A percentile compares a stretch with the other conserved stretches of the same genome.
These are phyloP conservation scores for Microbotryum scabiosae DNA, from an alignment of 1,284 basidiomycete genomes.

Conservation along the genomic window DNA sequence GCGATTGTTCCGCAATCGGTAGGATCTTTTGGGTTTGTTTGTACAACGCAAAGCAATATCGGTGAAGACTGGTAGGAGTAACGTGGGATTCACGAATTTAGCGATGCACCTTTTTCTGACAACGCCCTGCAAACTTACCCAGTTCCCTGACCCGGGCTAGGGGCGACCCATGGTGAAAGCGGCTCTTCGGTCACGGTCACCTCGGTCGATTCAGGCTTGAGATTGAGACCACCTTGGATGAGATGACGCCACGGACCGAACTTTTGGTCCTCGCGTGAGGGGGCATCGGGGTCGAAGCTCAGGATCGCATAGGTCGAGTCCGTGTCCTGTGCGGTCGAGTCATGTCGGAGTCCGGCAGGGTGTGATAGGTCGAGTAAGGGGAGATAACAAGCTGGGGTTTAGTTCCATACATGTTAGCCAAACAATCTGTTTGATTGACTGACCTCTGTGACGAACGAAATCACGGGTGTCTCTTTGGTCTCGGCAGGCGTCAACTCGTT, in stretches of 20 bases:
- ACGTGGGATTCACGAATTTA: no score
- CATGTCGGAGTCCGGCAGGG: not conserved
- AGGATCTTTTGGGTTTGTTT: constrained; percentile 47
- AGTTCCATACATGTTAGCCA: not conserved
- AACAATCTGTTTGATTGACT: not conserved
- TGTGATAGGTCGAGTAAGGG: no score
- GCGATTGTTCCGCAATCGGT: constrained; percentile 44
- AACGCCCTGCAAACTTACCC: constrained; percentile 36
- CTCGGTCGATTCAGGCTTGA: not conserved
- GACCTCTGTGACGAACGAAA: constrained; percentile 43
- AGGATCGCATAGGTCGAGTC: constrained; percentile 53
- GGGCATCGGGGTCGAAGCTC: constrained; percentile 62
- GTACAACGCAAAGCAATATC: not conserved
- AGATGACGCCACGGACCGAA: constrained; percentile 57
- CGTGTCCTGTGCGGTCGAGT: constrained; percentile 5
- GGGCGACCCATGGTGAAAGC: constrained; percentile 53
- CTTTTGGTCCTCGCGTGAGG: constrained; percentile 50
- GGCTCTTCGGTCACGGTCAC: constrained; percentile 46
- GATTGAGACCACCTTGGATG: constrained; percentile 48
- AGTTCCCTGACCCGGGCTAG: constrained; percentile 51
- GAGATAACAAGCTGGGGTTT: not conserved
- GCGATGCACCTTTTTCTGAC: not conserved
- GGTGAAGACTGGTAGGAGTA: not conserved
- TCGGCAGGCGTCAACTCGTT: constrained; percentile 48
- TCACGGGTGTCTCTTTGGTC: constrained; percentile 49